These are phyloP conservation scores for Arthroderma uncinatum DNA, from an alignment of 2,329 filamentous ascomycete species.

Conservation along the genomic window DNA sequence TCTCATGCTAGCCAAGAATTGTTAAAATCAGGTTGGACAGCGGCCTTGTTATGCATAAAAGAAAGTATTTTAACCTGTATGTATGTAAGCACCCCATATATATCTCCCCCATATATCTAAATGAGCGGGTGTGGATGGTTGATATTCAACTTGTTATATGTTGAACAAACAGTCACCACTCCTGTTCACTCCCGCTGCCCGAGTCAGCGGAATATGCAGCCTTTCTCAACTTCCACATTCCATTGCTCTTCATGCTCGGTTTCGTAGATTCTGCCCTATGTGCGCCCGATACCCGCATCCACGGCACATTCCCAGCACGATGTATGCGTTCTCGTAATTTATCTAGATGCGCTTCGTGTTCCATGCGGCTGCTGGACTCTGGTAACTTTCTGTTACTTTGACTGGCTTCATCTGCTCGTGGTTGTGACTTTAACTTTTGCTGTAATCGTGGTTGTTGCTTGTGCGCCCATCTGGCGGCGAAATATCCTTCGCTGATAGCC, in stretches of 20 bases:
- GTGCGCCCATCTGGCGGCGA: slow-evolving; percentile 30
- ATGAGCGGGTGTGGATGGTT: not conserved
- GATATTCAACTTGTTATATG: too few relatives aligned
- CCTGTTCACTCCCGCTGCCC: slow-evolving; percentile 27
- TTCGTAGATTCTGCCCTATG: not conserved
- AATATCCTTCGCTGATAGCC: slow-evolving; percentile 36
- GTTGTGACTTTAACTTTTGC: slow-evolving; percentile 11
- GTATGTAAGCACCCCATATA: too few relatives aligned
- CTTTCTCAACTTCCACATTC: slow-evolving; percentile 32
- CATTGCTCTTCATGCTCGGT: not conserved
- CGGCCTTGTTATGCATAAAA: too few relatives aligned
- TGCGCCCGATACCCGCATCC: slow-evolving; percentile 23
- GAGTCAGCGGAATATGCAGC: slow-evolving; percentile 23
- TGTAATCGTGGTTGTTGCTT: slow-evolving; percentile 22
- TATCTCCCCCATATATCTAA: too few relatives aligned
- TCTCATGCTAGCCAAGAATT: too few relatives aligned
- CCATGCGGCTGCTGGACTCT: too few relatives aligned
- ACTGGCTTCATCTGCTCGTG: slow-evolving; percentile 3
- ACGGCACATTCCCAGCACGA: slow-evolving; percentile 31
- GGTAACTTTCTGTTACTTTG: slow-evolving; percentile 2
- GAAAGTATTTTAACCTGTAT: too few relatives aligned
- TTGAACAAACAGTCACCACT: not conserved
- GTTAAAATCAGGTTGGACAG: too few relatives aligned
- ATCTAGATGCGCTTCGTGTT: slow-evolving; percentile 19
- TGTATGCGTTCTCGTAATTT: slow-evolving; percentile 26